A percentile compares a stretch with the other conserved stretches of the same genome.
These are phyloP conservation scores for Mitragyna speciosa DNA, from an alignment of 257 asterid species.

Conservation along the genomic window DNA sequence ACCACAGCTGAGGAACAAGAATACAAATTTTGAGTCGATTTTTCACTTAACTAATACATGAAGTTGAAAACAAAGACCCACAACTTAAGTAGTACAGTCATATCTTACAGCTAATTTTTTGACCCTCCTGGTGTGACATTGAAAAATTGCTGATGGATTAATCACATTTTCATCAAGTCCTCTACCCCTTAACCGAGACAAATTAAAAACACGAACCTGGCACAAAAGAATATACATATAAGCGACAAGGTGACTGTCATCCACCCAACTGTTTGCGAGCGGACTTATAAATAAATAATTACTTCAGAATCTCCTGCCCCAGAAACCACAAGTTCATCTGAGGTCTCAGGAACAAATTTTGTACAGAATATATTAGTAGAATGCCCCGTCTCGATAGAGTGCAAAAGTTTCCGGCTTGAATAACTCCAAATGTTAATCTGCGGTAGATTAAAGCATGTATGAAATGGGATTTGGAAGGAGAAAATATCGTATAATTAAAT, in stretches of 20 bases:
- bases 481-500: background rate
- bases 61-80: conserved; percentile 6
- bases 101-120: conserved; percentile 89
- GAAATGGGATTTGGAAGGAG: background rate
- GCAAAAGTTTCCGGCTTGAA: conserved; percentile 64
- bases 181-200: conserved; percentile 61
- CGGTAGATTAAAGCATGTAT: conserved; percentile 23
- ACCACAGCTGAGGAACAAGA: conserved; percentile 6
- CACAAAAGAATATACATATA: conserved; percentile 18
- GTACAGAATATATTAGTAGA: conserved; percentile 91
- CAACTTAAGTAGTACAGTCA: conserved; percentile 23
- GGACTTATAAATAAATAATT: conserved; percentile 24
- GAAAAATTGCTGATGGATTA: conserved; percentile 71
- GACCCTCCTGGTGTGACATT: conserved; percentile 88
- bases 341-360: conserved; percentile 91
- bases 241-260: background rate
- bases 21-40: background rate
- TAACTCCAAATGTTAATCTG: conserved; percentile 96
- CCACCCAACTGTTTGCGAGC: conserved; percentile 5
- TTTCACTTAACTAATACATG: background rate
- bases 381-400: conserved; percentile 93
- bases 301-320: conserved; percentile 99
- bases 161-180: conserved; percentile 50
- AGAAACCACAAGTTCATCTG: conserved; percentile 89
- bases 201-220: conserved; percentile 91